Evolutionary conservation across 1,284 basidiomycete species (phyloP).

Genomic region (Ceratobasidium sp.): DNA sequence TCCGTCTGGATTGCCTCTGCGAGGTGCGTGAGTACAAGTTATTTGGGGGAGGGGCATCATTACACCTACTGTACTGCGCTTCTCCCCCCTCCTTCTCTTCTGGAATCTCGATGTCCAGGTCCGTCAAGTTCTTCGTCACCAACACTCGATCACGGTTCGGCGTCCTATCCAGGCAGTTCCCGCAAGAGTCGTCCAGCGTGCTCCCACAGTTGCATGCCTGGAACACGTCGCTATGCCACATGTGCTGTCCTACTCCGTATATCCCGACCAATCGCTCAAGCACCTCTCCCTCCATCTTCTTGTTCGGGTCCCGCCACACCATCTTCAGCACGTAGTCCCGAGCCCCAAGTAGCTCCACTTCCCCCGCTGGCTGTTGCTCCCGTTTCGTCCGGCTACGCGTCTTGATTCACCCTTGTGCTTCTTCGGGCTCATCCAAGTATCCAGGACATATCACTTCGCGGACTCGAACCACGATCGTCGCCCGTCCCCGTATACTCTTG

Average conservation of each 20-base stretch:
- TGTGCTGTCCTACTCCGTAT: conserved; percentile 12
- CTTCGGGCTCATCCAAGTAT: not conserved
- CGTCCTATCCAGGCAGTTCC: conserved; percentile 11
- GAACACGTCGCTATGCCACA: conserved; percentile 21
- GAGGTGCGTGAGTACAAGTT: not conserved
- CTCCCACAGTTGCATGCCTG: not conserved
- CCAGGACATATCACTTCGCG: not conserved
- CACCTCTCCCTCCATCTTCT: conserved; percentile 26
- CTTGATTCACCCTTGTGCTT: not conserved
- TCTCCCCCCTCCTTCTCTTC: not conserved
- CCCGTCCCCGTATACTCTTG: conserved; percentile 19
- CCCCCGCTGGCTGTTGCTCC: not conserved
- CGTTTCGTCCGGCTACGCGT: not conserved
- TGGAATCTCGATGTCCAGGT: not conserved
- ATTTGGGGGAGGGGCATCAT: not conserved
- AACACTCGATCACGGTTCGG: not conserved
- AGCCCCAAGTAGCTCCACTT: not conserved
- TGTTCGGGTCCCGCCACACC: conserved; percentile 26
- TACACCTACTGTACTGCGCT: not conserved
- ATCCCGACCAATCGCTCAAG: not conserved
- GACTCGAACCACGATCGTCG: conserved; percentile 28
- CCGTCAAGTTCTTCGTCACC: not conserved
- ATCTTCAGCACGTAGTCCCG: conserved; percentile 24
- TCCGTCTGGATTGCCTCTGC: not conserved
- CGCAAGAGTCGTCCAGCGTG: not conserved